Base-by-base conservation (phyloP, 208 protist species). In the Trypanosoma scelopori region DNA sequence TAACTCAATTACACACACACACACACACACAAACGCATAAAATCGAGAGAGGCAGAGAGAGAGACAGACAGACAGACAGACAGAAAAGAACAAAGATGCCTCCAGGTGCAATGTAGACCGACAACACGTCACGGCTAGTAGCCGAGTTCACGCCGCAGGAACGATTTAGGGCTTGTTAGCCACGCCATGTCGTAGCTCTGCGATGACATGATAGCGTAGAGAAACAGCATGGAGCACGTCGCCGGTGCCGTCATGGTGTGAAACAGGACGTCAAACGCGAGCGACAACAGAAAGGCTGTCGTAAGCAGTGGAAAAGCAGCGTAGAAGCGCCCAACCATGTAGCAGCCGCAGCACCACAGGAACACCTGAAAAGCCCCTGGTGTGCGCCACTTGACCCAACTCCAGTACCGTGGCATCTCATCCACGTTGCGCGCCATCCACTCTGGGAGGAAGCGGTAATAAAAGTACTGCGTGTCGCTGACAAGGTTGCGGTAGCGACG, bases 381-480 rank as follows among this genome's bases (percentile, higher is more conserved):
- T 0, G 77, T 87, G 13, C 87, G 78, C 87, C 90, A 95, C 71
- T 83, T 83, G 39, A 92, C 74, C 87, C 90, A 95, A 56, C 79
- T 91, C 83, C 84, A 95, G 66, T 93, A 95, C 37, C 90, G 82
- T 27, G 90, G 90, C 90, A 95, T 95, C 85, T 95, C 90, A 51
- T 95, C 90, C 51, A 95, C 84, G 61, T 95, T 95, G 46, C 84
- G 75, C 28, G 90, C 90, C 87, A 95, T 93, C 87, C 90, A 95
- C 79, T 95, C 84, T 0, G 90, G 90, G 32, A 95, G 76, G 48
- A 93, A 90, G 57, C 70, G 79, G 72, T 95, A 95, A 68, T 95
- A 95, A 56, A 92, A 78, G 71, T 92, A 86, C 66, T 93, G 87
- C 39, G 81, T 84, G 75, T 95, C 90, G 11, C 76, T 85, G 48